These are phyloP conservation scores for Seiridium cupressi DNA, from an alignment of 2,329 filamentous ascomycete genomes.

Conservation along the genomic window DNA sequence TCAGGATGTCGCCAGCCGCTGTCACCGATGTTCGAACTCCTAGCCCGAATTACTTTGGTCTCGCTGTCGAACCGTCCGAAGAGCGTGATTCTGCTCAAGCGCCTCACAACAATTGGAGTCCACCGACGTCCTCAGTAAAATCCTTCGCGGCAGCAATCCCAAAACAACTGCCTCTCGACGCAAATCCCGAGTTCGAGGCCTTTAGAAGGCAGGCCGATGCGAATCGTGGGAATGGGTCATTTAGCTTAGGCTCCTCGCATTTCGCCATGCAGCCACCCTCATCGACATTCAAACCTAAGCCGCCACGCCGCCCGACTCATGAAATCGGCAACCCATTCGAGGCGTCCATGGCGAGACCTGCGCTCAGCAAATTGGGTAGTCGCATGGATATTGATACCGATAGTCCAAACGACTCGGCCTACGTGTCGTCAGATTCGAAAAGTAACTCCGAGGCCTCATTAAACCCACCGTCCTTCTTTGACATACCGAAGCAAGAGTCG, in stretches of 20 bases:
- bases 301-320: slow-evolving; percentile 47
- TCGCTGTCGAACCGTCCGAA: slow-evolving; percentile 60
- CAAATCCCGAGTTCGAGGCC: slow-evolving; percentile 79
- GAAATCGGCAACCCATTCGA: slow-evolving; percentile 42
- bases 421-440: slow-evolving; percentile 54
- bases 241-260: slow-evolving; percentile 46
- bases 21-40: slow-evolving; percentile 42
- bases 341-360: slow-evolving; percentile 17
- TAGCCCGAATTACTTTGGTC: slow-evolving; percentile 86
- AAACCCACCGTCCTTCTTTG: slow-evolving; percentile 36
- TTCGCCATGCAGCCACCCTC: slow-evolving; percentile 35
- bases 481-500: slow-evolving; percentile 44
- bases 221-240: slow-evolving; percentile 46
- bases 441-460: slow-evolving; percentile 49
- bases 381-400: slow-evolving; percentile 46
- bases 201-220: slow-evolving; percentile 73
- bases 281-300: slow-evolving; percentile 36
- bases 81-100: slow-evolving; percentile 65
- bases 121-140: slow-evolving; percentile 67
- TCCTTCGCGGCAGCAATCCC: slow-evolving; percentile 69
- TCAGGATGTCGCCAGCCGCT: slow-evolving; percentile 42
- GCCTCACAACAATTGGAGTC: slow-evolving; percentile 72
- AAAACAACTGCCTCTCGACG: slow-evolving; percentile 67
- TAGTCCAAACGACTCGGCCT: slow-evolving; percentile 50
- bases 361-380: slow-evolving; percentile 15